Percentiles rank a stretch among this genome's conserved stretches.
phyloP scores from a whole-genome alignment of 2,329 filamentous ascomycete species.

The Chrysosporium keratinophilum region DNA sequence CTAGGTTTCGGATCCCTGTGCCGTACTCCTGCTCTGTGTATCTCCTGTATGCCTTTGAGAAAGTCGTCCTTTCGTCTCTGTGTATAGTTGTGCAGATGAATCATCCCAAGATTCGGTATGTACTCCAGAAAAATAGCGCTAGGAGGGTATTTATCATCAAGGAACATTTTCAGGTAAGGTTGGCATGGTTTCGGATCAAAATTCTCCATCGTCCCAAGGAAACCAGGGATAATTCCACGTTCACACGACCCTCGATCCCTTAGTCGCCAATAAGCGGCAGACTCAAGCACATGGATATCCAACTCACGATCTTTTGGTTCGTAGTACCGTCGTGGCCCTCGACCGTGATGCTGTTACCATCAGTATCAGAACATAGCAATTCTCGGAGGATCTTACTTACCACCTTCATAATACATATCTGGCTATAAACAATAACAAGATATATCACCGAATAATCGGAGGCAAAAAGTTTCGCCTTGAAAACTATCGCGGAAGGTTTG shows the following conservation, averaged over 20 bases:
- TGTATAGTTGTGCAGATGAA: slow-evolving; percentile 20
- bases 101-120: slow-evolving; percentile 17
- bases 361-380: background rate
- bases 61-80: slow-evolving; percentile 15
- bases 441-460: slow-evolving; percentile 15
- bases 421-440: slow-evolving; percentile 12
- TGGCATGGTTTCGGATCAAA: slow-evolving; percentile 10
- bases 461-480: background rate
- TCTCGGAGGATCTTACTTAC: slow-evolving; percentile 12
- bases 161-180: slow-evolving; percentile 8
- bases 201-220: slow-evolving; percentile 10
- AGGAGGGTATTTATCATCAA: slow-evolving; percentile 17
- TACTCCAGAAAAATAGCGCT: slow-evolving; percentile 23
- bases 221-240: slow-evolving; percentile 12
- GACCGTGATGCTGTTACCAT: slow-evolving; percentile 9
- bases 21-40: slow-evolving; percentile 18
- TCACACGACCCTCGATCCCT: slow-evolving; percentile 10
- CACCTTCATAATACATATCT: slow-evolving; percentile 20
- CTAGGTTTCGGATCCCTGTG: slow-evolving; percentile 21
- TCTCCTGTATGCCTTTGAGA: slow-evolving; percentile 18
- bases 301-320: background rate
- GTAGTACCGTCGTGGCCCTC: background rate
- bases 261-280: slow-evolving; percentile 11
- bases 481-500: background rate
- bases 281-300: slow-evolving; percentile 11